A percentile compares a stretch with the other conserved stretches of the same genome.
Evolutionary conservation across 2,329 filamentous ascomycete species (phyloP).

Genomic region (Sporothrix dimorphospora): DNA sequence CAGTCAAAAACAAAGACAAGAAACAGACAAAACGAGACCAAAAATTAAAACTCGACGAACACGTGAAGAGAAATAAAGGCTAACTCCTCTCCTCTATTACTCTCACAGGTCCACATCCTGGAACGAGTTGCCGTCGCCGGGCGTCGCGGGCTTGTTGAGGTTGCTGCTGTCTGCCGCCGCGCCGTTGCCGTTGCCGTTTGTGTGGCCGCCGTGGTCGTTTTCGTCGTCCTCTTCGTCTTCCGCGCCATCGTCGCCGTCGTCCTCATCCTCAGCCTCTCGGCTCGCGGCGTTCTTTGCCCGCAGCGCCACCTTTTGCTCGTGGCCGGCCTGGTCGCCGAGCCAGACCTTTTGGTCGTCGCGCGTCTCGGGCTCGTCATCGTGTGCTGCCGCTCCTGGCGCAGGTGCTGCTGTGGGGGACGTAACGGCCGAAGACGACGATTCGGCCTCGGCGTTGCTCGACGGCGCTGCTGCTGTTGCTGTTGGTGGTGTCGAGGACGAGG

Average conservation of each 20-base stretch:
- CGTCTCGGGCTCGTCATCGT: conserved; percentile 23
- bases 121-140: conserved; percentile 62
- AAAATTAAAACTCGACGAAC: not conserved
- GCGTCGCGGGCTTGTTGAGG: conserved; percentile 43
- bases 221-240: conserved; percentile 36
- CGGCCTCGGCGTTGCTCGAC: not conserved
- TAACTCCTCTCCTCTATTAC: no score
- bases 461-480: conserved; percentile 19
- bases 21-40: not conserved
- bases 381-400: not conserved
- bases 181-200: conserved; percentile 4
- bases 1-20: not conserved
- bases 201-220: conserved; percentile 38
- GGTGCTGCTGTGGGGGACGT: conserved; percentile 34
- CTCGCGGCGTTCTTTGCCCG: conserved; percentile 43
- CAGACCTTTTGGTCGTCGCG: conserved; percentile 55
- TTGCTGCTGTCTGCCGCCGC: conserved; percentile 24
- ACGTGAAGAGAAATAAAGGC: not conserved
- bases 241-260: conserved; percentile 1
- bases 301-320: conserved; percentile 55
- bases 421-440: conserved; percentile 27
- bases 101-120: conserved; percentile 62
- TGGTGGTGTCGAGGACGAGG: conserved; percentile 18
- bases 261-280: conserved; percentile 34
- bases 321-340: conserved; percentile 55